Conservation (phyloP, 2,329 filamentous ascomycete genomes). For the Pochonia chlamydosporia region DNA sequence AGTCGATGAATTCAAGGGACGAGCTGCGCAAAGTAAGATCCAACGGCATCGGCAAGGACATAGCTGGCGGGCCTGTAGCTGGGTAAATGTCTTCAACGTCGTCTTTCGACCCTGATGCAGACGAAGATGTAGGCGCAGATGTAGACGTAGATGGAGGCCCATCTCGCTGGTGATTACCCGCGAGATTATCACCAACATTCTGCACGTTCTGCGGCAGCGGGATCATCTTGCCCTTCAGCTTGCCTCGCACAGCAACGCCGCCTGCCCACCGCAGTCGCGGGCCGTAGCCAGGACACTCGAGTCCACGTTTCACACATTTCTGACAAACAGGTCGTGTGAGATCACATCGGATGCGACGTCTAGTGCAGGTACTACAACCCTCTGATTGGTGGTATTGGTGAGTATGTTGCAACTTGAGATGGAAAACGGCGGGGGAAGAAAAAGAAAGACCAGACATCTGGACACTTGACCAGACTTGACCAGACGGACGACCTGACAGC, state of each 20-base stretch:
- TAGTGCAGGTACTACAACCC: conserved; percentile 21
- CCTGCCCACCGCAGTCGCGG: conserved; percentile 21
- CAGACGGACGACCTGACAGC: background rate
- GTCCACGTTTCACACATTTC: conserved; percentile 23
- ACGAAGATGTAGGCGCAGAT: too few relatives aligned
- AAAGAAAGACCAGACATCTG: background rate
- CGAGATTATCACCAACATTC: background rate
- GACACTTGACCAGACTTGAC: too few relatives aligned
- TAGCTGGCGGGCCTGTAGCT: background rate
- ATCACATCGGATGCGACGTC: conserved; percentile 24
- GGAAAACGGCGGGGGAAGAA: background rate
- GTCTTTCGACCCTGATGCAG: background rate
- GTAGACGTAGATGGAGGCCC: too few relatives aligned
- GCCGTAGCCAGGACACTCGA: conserved; percentile 21
- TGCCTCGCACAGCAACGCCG: conserved; percentile 21
- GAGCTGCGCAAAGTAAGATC: conserved; percentile 14
- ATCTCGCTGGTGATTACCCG: background rate
- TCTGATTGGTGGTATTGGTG: background rate
- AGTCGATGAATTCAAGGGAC: conserved; percentile 18
- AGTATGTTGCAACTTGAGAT: background rate
- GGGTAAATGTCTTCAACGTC: background rate
- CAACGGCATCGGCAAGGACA: conserved; percentile 2
- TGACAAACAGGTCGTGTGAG: conserved; percentile 17
- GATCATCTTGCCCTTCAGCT: conserved; percentile 14
- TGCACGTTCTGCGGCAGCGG: conserved; percentile 8